Evolutionary conservation across 345 rosid genomes (phyloP), one percentile per base, ranked within the genome.

Genomic region (Aquilaria malaccensis): DNA sequence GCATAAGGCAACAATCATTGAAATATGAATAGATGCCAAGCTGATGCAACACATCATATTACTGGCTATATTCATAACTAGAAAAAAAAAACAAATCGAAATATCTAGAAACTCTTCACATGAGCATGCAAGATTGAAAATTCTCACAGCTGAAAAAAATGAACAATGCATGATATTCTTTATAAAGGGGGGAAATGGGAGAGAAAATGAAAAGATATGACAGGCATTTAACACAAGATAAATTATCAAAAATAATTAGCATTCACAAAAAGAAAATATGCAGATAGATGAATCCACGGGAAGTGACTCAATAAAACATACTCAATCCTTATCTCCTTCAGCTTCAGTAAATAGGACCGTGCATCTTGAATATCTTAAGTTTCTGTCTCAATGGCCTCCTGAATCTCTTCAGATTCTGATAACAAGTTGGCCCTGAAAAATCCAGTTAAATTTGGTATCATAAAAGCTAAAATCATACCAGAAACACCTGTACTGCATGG

Each of bases 281-380:
- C 7, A 37, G 2, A 37, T 5, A 7, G 6, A 37, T 37, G 43
- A 37, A 15, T 15, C 15, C 15, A 15, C 15, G 15, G 0, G 43
- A 37, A 37, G 43, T 37, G 7, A 37, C 15, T 4, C 43, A 37
- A 2, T 50, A 29, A 0, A 33, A 58, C 72, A 58, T 72, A 86
- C 99, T 79, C 84, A 57, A 77, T 78, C 57, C 97, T 80, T 55
- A 88, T 81, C 49, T 91, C 99, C 83, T 78, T 65, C 76, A 95
- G 67, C 49, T 79, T 75, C 85, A 83, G 69, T 57, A 95, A 74
- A 75, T 91, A 95, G 33, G 91, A 72, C 54, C 96, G 95, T 64
- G 89, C 99, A 82, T 95, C 97, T 37, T 80, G 86, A 74, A 91
- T 86, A 31, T 80, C 95, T 55, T 67, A 67, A 29, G 96, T 91